phyloP scores from a whole-genome alignment of 2,329 filamentous ascomycete genomes.

The Pseudogymnoascus sp. region DNA sequence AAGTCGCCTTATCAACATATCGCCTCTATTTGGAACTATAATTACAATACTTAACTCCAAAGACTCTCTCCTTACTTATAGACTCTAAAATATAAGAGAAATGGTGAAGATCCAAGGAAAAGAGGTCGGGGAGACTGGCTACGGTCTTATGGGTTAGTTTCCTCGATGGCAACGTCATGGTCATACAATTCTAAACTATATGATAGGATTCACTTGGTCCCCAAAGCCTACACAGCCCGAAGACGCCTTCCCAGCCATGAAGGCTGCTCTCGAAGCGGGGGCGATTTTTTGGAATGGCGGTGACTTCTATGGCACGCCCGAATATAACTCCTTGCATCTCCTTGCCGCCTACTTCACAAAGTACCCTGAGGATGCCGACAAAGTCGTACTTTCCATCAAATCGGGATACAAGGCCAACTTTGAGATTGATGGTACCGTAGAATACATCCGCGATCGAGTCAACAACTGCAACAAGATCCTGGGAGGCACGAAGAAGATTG shows the following conservation, averaged over 20 bases:
- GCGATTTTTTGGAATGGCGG: slow-evolving; percentile 49
- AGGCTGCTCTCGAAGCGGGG: slow-evolving; percentile 37
- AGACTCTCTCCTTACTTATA: background rate
- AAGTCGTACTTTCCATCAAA: slow-evolving; percentile 54
- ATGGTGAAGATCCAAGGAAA: slow-evolving; percentile 18
- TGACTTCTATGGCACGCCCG: slow-evolving; percentile 52
- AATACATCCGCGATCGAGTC: slow-evolving; percentile 44
- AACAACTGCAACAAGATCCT: slow-evolving; percentile 43
- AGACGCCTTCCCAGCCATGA: slow-evolving; percentile 43
- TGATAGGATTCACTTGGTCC: slow-evolving; percentile 18
- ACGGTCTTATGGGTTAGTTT: slow-evolving; percentile 19
- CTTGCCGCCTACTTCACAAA: slow-evolving; percentile 51
- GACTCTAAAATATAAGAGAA: background rate
- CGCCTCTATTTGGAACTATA: no score
- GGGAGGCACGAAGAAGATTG: slow-evolving; percentile 36
- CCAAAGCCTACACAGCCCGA: slow-evolving; percentile 26
- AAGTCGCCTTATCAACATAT: background rate
- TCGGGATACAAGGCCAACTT: slow-evolving; percentile 36
- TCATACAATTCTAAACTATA: background rate
- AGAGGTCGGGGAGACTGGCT: slow-evolving; percentile 22
- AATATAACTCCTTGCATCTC: slow-evolving; percentile 50
- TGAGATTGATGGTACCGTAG: slow-evolving; percentile 39
- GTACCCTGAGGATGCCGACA: slow-evolving; percentile 52
- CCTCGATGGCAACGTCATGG: background rate
- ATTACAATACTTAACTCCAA: no score